Percentiles rank a stretch among this genome's conserved stretches.
Conservation (phyloP, 75 land plant species). For the Picea sitchensis region DNA sequence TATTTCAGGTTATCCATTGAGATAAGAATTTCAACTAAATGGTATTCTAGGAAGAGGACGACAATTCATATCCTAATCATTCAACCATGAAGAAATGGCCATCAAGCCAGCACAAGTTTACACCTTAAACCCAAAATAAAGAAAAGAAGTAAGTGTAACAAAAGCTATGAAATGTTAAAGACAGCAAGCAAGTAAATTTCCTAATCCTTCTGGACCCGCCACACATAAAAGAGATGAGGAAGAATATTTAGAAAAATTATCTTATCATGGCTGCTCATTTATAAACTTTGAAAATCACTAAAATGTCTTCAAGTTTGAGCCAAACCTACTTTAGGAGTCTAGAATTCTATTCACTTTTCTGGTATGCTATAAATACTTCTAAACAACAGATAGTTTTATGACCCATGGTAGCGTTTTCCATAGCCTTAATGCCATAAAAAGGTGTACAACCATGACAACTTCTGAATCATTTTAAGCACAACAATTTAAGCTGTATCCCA, state of each 20-base stretch:
- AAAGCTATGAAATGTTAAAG: not conserved
- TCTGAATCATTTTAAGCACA: not conserved
- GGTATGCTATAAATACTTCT: not conserved
- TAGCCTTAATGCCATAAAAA: not conserved
- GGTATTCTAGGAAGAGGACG: not conserved
- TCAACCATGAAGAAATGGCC: not conserved
- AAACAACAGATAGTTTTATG: not conserved
- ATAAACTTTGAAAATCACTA: not conserved
- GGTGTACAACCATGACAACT: not conserved
- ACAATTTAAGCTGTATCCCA: not conserved
- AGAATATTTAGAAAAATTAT: slow-evolving; percentile 1
- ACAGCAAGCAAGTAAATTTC: not conserved
- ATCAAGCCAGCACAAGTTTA: not conserved
- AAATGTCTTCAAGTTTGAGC: not conserved
- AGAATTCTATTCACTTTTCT: too few relatives aligned
- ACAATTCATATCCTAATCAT: not conserved
- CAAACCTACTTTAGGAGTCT: not conserved
- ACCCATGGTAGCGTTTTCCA: not conserved
- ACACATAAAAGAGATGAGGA: not conserved
- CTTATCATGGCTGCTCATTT: not conserved
- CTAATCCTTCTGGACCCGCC: not conserved
- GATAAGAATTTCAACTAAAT: not conserved
- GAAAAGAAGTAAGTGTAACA: not conserved
- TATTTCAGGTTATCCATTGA: not conserved
- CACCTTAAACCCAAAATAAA: not conserved